Percentiles rank a stretch among this genome's conserved stretches.
These are phyloP conservation scores for Patellifolia procumbens DNA, from an alignment of 179 eudicot genomes.

Conservation along the genomic window DNA sequence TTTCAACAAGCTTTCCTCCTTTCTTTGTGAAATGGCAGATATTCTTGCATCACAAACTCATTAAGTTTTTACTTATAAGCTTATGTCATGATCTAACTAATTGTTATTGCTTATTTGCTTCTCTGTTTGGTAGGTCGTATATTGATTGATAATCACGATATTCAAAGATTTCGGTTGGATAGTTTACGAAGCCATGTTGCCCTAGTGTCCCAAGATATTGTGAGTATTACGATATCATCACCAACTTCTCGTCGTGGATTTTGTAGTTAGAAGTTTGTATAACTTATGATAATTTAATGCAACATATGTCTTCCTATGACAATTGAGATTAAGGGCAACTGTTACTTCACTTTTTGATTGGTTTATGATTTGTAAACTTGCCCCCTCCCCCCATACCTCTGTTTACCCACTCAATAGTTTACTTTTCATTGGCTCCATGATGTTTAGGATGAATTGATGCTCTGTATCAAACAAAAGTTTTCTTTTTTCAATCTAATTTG, in stretches of 20 bases:
- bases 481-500: background rate
- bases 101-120: conserved; percentile 13
- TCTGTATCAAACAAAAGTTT: background rate
- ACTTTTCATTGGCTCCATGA: background rate
- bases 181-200: conserved; percentile 85
- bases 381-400: background rate
- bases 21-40: background rate
- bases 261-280: background rate
- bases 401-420: background rate
- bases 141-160: conserved; percentile 63
- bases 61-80: conserved; percentile 18
- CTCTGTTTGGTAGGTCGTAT: conserved; percentile 56
- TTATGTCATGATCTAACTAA: conserved; percentile 1
- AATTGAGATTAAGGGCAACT: background rate
- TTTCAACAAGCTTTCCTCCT: background rate
- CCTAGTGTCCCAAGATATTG: conserved; percentile 87
- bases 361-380: background rate
- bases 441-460: background rate
- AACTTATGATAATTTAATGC: background rate
- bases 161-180: conserved; percentile 54
- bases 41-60: conserved; percentile 1
- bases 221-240: conserved; percentile 43
- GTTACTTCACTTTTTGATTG: background rate
- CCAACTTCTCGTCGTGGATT: background rate
- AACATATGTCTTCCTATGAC: background rate